A percentile compares a stretch with the other conserved stretches of the same genome.
These are phyloP conservation scores for Solanum pinnatisectum DNA, from an alignment of 257 asterid genomes.

Conservation along the genomic window DNA sequence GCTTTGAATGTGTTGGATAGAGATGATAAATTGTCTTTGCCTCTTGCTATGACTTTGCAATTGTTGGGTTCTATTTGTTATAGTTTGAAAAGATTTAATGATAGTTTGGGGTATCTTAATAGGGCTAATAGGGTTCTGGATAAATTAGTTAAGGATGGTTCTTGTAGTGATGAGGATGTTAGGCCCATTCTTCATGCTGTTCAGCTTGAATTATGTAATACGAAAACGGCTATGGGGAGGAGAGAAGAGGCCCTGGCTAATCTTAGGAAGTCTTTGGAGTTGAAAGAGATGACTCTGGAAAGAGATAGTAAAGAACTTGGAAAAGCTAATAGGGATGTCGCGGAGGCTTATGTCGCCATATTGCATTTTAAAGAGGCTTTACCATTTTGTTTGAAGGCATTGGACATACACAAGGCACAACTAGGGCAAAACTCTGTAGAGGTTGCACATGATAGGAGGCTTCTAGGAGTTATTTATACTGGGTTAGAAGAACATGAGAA, in stretches of 20 bases:
- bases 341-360: constrained; percentile 75
- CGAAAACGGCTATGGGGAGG: constrained; percentile 84
- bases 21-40: constrained; percentile 45
- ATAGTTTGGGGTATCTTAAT: constrained; percentile 75
- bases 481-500: constrained; percentile 77
- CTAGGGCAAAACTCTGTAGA: constrained; percentile 77
- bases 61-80: constrained; percentile 67
- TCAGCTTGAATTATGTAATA: constrained; percentile 63
- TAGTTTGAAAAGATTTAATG: constrained; percentile 58
- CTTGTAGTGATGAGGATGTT: constrained; percentile 34
- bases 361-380: constrained; percentile 70
- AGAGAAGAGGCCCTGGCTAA: constrained; percentile 80
- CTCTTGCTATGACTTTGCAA: constrained; percentile 85
- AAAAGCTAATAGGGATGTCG: constrained; percentile 72
- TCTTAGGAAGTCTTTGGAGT: constrained; percentile 67
- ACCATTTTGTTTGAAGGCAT: constrained; percentile 71
- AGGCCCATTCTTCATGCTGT: constrained; percentile 71
- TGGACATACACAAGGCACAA: constrained; percentile 55
- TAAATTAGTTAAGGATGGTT: constrained; percentile 38
- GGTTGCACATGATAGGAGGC: constrained; percentile 79
- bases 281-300: constrained; percentile 62
- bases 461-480: constrained; percentile 79
- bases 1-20: constrained; percentile 58
- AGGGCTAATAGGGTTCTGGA: constrained; percentile 67
- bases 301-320: constrained; percentile 73